phyloP scores from a whole-genome alignment of 2,329 filamentous ascomycete species.

The Pseudocercospora eumusae region DNA sequence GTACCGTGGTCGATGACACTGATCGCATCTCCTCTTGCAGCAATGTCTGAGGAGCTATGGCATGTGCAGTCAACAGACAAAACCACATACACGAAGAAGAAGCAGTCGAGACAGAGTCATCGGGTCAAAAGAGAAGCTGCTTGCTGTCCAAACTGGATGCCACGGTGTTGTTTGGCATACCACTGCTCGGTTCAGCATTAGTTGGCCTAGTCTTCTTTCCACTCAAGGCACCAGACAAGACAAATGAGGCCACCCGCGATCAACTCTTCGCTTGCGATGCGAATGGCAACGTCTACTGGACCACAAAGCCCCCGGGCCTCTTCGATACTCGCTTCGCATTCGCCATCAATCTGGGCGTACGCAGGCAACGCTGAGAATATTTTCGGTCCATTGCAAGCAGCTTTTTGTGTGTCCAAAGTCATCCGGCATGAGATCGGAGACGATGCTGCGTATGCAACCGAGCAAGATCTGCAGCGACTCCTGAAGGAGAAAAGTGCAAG shows the following conservation, averaged over 20 bases:
- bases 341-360: conserved; percentile 17
- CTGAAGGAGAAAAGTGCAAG: not conserved
- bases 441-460: not conserved
- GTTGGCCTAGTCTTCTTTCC: not conserved
- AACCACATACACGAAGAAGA: not conserved
- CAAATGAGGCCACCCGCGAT: not conserved
- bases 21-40: not conserved
- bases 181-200: not conserved
- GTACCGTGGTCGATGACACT: not conserved
- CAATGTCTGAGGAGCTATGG: not conserved
- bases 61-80: not conserved
- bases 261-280: not conserved
- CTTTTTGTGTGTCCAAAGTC: not conserved
- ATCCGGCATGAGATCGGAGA: not conserved
- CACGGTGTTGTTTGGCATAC: not conserved
- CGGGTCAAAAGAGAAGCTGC: not conserved
- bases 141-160: not conserved
- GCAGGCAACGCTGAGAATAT: not conserved
- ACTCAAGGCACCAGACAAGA: not conserved
- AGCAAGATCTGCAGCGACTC: not conserved
- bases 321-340: not conserved
- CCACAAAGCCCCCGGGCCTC: not conserved
- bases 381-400: not conserved
- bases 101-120: not conserved
- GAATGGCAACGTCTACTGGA: not conserved